Conservation (phyloP, 768 basidiomycete species). For the Boletus coccyginus region DNA sequence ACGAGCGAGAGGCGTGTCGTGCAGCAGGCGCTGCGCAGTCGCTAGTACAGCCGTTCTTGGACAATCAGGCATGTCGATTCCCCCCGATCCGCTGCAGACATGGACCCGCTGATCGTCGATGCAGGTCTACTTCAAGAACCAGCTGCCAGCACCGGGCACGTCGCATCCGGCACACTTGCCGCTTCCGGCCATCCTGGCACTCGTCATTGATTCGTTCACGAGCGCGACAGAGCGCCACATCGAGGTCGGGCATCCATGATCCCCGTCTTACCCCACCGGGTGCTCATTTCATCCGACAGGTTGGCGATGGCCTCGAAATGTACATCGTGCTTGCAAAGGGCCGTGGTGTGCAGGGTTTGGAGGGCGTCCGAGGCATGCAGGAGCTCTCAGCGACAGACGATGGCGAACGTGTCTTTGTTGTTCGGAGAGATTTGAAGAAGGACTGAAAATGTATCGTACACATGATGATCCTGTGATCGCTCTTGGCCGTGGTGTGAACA, state of each 20-base stretch:
- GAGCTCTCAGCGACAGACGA: conserved; percentile 62
- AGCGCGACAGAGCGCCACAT: conserved; percentile 98
- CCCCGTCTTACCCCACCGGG: not conserved
- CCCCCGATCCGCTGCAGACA: conserved; percentile 49
- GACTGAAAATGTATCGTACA: conserved; percentile 43
- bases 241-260: conserved; percentile 56
- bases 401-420: conserved; percentile 73
- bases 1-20: conserved; percentile 95
- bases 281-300: conserved; percentile 42
- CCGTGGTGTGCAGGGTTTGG: conserved; percentile 57
- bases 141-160: conserved; percentile 67
- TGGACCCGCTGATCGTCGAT: conserved; percentile 35
- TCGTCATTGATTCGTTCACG: conserved; percentile 96
- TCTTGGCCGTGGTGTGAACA: too few relatives aligned
- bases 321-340: conserved; percentile 79
- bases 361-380: conserved; percentile 58
- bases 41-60: conserved; percentile 95
- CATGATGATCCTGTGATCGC: too few relatives aligned
- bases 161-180: conserved; percentile 81
- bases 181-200: conserved; percentile 70
- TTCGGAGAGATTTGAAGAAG: conserved; percentile 79
- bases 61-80: conserved; percentile 79
- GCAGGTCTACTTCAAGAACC: conserved; percentile 98
- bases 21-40: conserved; percentile 95
- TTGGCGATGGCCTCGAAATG: conserved; percentile 94